Conservation (phyloP, 2,329 filamentous ascomycete species). For the Clathrospora elynae region DNA sequence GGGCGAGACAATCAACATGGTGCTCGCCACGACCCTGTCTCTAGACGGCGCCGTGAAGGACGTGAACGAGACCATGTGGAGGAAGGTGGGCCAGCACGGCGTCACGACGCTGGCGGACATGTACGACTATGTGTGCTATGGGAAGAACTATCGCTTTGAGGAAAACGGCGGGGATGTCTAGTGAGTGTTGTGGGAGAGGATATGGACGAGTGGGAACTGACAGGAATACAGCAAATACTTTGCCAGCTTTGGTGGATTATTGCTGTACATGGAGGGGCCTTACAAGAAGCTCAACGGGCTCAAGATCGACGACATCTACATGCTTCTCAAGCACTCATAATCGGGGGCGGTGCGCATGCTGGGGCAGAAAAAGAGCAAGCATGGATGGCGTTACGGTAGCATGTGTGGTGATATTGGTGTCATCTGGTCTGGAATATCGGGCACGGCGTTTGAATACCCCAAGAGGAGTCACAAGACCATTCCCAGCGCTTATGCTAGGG, state of each 20-base stretch:
- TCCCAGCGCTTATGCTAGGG: constrained; percentile 1
- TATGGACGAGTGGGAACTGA: constrained; percentile 31
- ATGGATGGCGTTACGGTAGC: constrained; percentile 41
- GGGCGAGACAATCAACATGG: constrained; percentile 78
- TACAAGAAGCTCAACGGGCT: constrained; percentile 94
- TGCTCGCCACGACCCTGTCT: constrained; percentile 82
- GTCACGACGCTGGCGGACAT: constrained; percentile 68
- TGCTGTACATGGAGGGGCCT: constrained; percentile 89
- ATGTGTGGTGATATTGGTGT: constrained; percentile 32
- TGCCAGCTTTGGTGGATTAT: constrained; percentile 87
- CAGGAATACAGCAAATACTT: constrained; percentile 75
- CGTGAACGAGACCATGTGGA: constrained; percentile 66
- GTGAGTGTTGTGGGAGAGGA: constrained; percentile 60
- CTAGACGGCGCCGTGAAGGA: constrained; percentile 74
- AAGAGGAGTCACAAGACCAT: constrained; percentile 24
- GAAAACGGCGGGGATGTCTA: constrained; percentile 83
- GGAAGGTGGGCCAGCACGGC: constrained; percentile 59
- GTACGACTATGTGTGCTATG: constrained; percentile 86
- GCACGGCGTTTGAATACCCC: constrained; percentile 43
- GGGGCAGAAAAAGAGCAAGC: constrained; percentile 23
- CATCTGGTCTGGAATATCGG: constrained; percentile 38
- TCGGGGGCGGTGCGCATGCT: background rate
- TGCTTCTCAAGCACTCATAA: constrained; percentile 84
- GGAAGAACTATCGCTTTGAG: constrained; percentile 88
- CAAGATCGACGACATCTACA: constrained; percentile 90